A percentile compares a stretch with the other conserved stretches of the same genome.
Evolutionary conservation across 306 rosid species (phyloP).

Genomic region (Delonix regia): DNA sequence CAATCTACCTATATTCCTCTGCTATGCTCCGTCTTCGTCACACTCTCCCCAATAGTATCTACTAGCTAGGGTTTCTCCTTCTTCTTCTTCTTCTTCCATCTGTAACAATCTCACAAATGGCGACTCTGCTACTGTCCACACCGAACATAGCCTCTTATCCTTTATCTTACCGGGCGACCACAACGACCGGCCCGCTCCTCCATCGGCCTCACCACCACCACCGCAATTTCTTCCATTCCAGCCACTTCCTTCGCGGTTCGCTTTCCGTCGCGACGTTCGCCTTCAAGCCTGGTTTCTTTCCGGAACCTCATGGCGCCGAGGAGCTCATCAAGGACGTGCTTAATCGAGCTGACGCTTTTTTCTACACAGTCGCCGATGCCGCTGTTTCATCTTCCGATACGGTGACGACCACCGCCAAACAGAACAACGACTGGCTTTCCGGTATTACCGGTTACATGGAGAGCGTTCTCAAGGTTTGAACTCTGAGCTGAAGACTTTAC

Average conservation of each 20-base stretch:
- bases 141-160: constrained; percentile 55
- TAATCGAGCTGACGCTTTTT: constrained; percentile 68
- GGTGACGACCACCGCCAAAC: constrained; percentile 50
- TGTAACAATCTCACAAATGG: constrained; percentile 45
- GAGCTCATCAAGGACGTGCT: constrained; percentile 55
- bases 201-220: constrained; percentile 35
- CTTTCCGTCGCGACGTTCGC: constrained; percentile 62
- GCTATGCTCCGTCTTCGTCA: neutral
- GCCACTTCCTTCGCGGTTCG: constrained; percentile 64
- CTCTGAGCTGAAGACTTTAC: neutral
- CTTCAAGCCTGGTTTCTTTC: constrained; percentile 56
- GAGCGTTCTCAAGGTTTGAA: constrained; percentile 67
- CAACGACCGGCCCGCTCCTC: constrained; percentile 24
- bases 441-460: constrained; percentile 88
- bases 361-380: constrained; percentile 89
- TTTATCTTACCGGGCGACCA: constrained; percentile 43
- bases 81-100: neutral
- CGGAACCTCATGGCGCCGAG: constrained; percentile 61
- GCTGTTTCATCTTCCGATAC: constrained; percentile 74
- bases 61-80: constrained; percentile 12
- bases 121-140: constrained; percentile 50
- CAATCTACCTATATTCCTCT: neutral
- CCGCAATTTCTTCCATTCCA: constrained; percentile 32
- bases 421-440: constrained; percentile 83
- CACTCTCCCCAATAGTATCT: neutral